These are phyloP conservation scores for Cladosporium sp. DNA, from an alignment of 2,329 filamentous ascomycete species.

Conservation along the genomic window DNA sequence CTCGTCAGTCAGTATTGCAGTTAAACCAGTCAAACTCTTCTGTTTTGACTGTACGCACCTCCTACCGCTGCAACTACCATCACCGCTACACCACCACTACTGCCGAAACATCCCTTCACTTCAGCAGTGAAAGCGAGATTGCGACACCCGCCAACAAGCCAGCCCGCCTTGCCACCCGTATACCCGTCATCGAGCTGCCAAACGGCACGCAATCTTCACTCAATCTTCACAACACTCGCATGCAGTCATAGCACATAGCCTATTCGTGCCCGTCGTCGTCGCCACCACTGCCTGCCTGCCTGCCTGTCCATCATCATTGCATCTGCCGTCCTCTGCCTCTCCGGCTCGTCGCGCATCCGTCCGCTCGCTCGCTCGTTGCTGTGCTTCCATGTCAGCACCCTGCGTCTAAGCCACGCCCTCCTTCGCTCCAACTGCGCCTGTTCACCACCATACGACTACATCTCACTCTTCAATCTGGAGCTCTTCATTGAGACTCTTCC, in stretches of 20 bases:
- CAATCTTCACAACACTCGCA: constrained; percentile 1
- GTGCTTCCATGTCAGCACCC: constrained; percentile 5
- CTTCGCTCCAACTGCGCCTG: not conserved
- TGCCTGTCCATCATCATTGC: not conserved
- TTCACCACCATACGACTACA: not conserved
- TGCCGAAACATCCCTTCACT: no score
- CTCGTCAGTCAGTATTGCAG: no score
- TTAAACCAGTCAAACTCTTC: no score
- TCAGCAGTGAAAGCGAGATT: not conserved
- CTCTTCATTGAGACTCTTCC: constrained; percentile 9
- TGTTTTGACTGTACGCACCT: no score
- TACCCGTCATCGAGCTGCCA: not conserved
- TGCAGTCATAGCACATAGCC: not conserved
- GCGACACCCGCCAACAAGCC: not conserved
- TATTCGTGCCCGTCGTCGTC: no score
- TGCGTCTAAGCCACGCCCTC: constrained; percentile 6
- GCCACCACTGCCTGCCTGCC: not conserved
- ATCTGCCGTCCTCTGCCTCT: not conserved
- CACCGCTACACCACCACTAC: no score
- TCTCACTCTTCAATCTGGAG: not conserved
- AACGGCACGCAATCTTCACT: not conserved
- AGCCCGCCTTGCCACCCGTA: constrained; percentile 1
- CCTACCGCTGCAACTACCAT: no score
- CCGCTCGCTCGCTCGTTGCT: not conserved
- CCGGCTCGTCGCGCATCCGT: constrained; percentile 3